Evolutionary conservation across 345 rosid genomes (phyloP).

Genomic region (Lepidium aucheri): DNA sequence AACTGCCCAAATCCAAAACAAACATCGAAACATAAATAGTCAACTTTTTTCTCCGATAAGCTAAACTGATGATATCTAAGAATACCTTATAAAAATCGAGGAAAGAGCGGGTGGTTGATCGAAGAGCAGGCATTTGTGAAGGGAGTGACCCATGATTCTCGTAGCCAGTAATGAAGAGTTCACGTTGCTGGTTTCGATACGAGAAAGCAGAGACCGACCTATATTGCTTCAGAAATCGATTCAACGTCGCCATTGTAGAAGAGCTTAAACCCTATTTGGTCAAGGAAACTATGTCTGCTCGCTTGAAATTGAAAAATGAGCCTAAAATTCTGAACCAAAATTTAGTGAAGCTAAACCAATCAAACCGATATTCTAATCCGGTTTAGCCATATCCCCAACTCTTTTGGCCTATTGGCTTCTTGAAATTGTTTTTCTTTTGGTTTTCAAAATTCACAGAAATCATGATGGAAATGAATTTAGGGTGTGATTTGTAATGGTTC

Average conservation of each 20-base stretch:
- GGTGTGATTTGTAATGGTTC: too few relatives aligned
- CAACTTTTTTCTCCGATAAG: not conserved
- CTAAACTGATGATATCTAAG: not conserved
- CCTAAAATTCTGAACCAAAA: not conserved
- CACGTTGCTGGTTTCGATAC: conserved; percentile 6
- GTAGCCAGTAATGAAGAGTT: not conserved
- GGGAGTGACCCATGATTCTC: conserved; percentile 32
- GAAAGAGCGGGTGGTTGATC: conserved; percentile 48
- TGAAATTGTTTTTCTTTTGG: too few relatives aligned
- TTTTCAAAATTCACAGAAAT: too few relatives aligned
- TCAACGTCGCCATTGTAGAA: conserved; percentile 39
- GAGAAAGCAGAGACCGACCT: conserved; percentile 26
- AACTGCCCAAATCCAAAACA: conserved; percentile 37
- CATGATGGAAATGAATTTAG: too few relatives aligned
- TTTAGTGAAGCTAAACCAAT: not conserved
- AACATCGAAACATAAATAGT: not conserved
- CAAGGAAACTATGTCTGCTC: not conserved
- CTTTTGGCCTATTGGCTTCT: too few relatives aligned
- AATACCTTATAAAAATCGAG: conserved; percentile 61
- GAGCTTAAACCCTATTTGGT: conserved; percentile 28
- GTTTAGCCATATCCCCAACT: not conserved
- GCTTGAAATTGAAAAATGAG: not conserved
- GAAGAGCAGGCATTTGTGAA: conserved; percentile 31
- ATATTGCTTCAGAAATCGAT: conserved; percentile 29
- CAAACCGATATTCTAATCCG: conserved; percentile 3